phyloP scores from a whole-genome alignment of 176 grass and related monocot species.

The Raddia guianensis region DNA sequence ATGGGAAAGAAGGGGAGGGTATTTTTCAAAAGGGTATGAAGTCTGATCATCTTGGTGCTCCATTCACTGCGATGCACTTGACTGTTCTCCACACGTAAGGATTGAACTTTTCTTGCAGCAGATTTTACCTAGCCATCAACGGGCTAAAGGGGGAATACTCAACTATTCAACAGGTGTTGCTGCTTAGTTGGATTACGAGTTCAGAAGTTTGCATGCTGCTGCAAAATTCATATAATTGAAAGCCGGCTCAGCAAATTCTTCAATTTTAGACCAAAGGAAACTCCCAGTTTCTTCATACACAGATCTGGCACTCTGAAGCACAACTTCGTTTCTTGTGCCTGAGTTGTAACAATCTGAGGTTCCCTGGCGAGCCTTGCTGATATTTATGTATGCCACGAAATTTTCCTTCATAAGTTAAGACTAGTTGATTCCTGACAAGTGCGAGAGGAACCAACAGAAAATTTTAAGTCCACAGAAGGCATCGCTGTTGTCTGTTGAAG shows the following conservation, averaged over 20 bases:
- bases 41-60: slow-evolving; percentile 40
- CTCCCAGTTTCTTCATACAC: background rate
- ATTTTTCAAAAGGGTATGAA: slow-evolving; percentile 97
- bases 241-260: background rate
- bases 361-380: slow-evolving; percentile 28
- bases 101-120: slow-evolving; percentile 64
- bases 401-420: slow-evolving; percentile 29
- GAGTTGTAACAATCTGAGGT: slow-evolving; percentile 39
- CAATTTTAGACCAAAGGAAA: background rate
- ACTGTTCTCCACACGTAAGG: slow-evolving; percentile 42
- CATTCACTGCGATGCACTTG: slow-evolving; percentile 47
- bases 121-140: slow-evolving; percentile 63
- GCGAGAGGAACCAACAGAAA: background rate
- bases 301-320: background rate
- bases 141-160: slow-evolving; percentile 54
- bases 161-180: slow-evolving; percentile 42
- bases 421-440: slow-evolving; percentile 21
- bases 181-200: slow-evolving; percentile 31
- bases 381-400: slow-evolving; percentile 27
- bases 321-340: slow-evolving; percentile 23
- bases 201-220: slow-evolving; percentile 4
- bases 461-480: no score
- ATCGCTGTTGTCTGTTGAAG: no score
- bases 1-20: slow-evolving; percentile 88
- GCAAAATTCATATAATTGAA: background rate